These are phyloP conservation scores for Boletus eberwhitei DNA, from an alignment of 768 basidiomycete genomes.

Conservation along the genomic window DNA sequence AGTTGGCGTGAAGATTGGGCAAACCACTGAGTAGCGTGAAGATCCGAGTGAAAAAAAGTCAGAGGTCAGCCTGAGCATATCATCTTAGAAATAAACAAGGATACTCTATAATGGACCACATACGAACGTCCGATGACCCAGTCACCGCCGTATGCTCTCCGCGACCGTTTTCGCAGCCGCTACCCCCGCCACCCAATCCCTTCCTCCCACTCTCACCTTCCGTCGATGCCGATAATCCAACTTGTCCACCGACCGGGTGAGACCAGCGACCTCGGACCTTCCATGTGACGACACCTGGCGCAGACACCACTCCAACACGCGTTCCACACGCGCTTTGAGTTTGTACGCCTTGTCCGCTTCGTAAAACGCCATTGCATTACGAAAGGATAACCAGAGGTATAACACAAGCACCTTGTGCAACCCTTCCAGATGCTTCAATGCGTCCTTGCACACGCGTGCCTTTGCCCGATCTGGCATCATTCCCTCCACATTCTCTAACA, in stretches of 20 bases:
- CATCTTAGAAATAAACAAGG: neutral
- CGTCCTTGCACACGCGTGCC: constrained; percentile 8
- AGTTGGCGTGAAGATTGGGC: too few species aligned
- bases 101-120: neutral
- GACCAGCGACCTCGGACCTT: neutral
- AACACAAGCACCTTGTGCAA: constrained; percentile 72
- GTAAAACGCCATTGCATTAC: constrained; percentile 64
- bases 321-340: constrained; percentile 63
- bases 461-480: constrained; percentile 18
- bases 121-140: neutral
- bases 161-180: constrained; percentile 21
- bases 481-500: constrained; percentile 20
- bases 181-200: constrained; percentile 16
- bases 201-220: constrained; percentile 10
- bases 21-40: too few species aligned
- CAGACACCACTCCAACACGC: constrained; percentile 62
- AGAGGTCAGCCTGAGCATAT: neutral
- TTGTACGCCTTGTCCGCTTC: constrained; percentile 47
- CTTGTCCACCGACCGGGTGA: neutral
- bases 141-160: constrained; percentile 5
- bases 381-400: constrained; percentile 83
- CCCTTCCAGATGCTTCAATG: constrained; percentile 52
- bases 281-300: constrained; percentile 35
- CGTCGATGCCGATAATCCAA: constrained; percentile 23
- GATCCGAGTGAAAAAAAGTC: neutral